Evolutionary conservation across 1,284 basidiomycete species (phyloP), one percentile per base, ranked within the genome.

Genomic region (Cutaneotrichosporon cyanovorans): DNA sequence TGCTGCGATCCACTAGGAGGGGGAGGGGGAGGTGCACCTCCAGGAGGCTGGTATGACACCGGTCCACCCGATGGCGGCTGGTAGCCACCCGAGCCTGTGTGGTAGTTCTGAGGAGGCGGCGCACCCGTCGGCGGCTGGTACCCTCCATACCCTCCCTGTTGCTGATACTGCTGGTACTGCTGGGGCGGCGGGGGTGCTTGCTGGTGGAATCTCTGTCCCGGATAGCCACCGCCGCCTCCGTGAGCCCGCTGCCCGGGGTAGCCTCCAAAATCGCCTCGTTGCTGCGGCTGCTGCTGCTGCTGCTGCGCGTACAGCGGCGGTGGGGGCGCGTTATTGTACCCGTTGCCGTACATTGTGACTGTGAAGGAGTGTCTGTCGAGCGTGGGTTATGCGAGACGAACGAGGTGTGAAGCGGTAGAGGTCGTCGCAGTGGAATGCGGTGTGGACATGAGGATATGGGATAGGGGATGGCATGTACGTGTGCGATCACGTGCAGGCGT

Each of bases 1-100:
- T 77, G 68, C 63, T 89, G 87, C 35, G 78, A 72, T 30, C 76
- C 73, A 8, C 71, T 62, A 2, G 85, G 85, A 4, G 51, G 51
- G n/a, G 42, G 48, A 20, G 31, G 39, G 31, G 44, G 20, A 10
- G n/a, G 37, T 15, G 37, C 25, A 25, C 42, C 44, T 5, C 40
- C 22, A 16, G 47, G 47, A n/a, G 42, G 44, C 19, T 23, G 35
- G 40, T 37, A 36, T 5, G 23, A 30, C 12, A 20, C 21, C 19
- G 18, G 31, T 9, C 20, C 28, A 7, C 28, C 33, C 8, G 38
- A 20, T 11, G 42, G 47, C 23, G 41, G 44, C 25, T 25, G 30
- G 40, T 46, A 55, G 5, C 53, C 49, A 2, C 40, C 46, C 5
- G n/a, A 43, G n/a, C 45, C 51, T 7, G 46, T 33, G 18, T 45